Conservation (phyloP, 2,329 filamentous ascomycete genomes). For the Corynespora cassiicola region DNA sequence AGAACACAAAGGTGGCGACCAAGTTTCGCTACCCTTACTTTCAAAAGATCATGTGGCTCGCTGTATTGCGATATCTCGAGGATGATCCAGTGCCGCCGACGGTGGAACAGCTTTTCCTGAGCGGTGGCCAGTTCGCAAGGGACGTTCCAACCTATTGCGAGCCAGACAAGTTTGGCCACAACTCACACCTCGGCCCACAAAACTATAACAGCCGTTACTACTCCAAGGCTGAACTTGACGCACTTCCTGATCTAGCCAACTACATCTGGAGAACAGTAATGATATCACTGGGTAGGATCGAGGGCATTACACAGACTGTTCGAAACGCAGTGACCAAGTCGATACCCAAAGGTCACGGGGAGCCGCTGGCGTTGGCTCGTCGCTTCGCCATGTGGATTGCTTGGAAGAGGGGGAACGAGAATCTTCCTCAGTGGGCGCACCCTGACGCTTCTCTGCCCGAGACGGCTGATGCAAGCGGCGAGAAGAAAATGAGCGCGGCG, state of each 20-base stretch:
- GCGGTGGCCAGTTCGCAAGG: constrained; percentile 63
- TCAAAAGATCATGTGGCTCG: constrained; percentile 74
- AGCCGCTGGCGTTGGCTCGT: constrained; percentile 66
- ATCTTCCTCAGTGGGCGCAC: constrained; percentile 67
- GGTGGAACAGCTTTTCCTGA: constrained; percentile 62
- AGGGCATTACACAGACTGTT: constrained; percentile 64
- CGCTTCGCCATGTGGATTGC: constrained; percentile 70
- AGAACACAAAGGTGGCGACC: constrained; percentile 68
- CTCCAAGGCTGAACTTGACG: constrained; percentile 67
- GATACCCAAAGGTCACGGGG: constrained; percentile 67
- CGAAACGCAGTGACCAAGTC: constrained; percentile 67
- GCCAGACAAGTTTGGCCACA: constrained; percentile 60
- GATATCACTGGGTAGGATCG: constrained; percentile 66
- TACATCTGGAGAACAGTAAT: constrained; percentile 70
- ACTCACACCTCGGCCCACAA: constrained; percentile 57
- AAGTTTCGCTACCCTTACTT: constrained; percentile 74
- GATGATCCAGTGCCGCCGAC: constrained; percentile 67
- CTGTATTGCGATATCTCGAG: constrained; percentile 68
- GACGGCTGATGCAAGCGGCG: constrained; percentile 30
- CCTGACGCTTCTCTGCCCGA: constrained; percentile 62
- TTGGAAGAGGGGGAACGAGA: constrained; percentile 71
- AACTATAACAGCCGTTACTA: constrained; percentile 68
- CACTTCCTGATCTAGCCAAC: constrained; percentile 63
- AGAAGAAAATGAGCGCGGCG: constrained; percentile 63
- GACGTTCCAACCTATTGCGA: constrained; percentile 65